Conservation (phyloP, 345 rosid genomes). For the Capsella bursapastoris region DNA sequence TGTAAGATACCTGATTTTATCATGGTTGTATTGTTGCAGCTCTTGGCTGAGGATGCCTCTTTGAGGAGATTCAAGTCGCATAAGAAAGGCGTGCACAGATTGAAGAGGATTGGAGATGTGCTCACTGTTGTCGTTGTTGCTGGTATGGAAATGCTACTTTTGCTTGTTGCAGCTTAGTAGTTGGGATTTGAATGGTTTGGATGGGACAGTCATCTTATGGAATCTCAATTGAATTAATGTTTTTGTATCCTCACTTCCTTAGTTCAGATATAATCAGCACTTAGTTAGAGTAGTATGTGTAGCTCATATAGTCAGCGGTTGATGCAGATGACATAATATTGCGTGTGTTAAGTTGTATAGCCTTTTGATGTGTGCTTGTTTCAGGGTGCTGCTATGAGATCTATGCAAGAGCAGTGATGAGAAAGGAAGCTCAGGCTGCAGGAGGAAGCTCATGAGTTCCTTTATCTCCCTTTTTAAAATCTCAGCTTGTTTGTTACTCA, state of each 20-base stretch:
- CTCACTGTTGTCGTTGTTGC: slow-evolving; percentile 86
- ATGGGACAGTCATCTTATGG: not conserved
- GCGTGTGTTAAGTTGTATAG: not conserved
- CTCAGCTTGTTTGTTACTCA: not conserved
- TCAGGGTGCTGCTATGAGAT: slow-evolving; percentile 98
- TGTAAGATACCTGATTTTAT: not conserved
- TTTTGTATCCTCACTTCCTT: not conserved
- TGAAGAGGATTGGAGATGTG: slow-evolving; percentile 80
- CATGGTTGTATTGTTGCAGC: slow-evolving; percentile 53
- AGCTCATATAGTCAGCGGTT: not conserved
- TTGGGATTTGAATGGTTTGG: slow-evolving; percentile 5
- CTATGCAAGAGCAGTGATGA: slow-evolving; percentile 70
- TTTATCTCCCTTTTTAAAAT: slow-evolving; percentile 3
- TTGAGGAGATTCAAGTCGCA: slow-evolving; percentile 79
- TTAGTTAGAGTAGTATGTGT: not conserved
- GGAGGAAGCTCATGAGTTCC: slow-evolving; percentile 47
- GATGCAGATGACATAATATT: not conserved
- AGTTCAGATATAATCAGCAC: not conserved
- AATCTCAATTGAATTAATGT: not conserved
- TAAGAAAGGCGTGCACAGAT: slow-evolving; percentile 57
- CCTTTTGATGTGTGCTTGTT: slow-evolving; percentile 23
- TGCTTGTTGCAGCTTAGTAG: not conserved
- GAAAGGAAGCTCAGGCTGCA: slow-evolving; percentile 70
- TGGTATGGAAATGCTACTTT: slow-evolving; percentile 48
- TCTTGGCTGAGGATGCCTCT: slow-evolving; percentile 76